Base-by-base conservation (phyloP, 2,329 filamentous ascomycete genomes). In the Aspergillus sp. region DNA sequence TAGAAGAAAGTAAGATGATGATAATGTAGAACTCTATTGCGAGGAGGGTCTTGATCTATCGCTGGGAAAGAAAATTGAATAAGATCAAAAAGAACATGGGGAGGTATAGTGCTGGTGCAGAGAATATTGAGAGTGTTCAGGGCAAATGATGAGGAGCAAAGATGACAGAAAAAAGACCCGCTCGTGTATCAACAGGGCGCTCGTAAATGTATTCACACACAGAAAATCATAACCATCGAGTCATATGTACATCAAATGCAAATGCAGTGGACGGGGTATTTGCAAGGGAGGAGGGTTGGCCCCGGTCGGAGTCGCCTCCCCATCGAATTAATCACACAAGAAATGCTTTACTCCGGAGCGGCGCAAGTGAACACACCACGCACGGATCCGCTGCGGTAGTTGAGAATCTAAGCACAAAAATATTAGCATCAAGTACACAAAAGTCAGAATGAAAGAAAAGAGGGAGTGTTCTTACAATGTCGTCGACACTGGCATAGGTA, bases 401-500 rank as follows among this genome's bases (percentile, higher is more conserved):
- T 55, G 53, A 19, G 19, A 8, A 55, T 25, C 53, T 55, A 12
- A 25, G 1, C 6, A 25, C 21, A 3, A 12, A 23, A 1, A 15
- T 32, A 65, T 47, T 12, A 2, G 19, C 41, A n/a, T n/a, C n/a
- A n/a, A n/a, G n/a, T n/a, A n/a, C n/a, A n/a, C 5, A 7, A 0
- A 8, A 7, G 2, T 7, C 23, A 25, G 0, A 25, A 25, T 7
- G 2, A 25, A 2, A 2, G 23, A 25, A 25, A 7, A 1, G 23
- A 25, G 23, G 23, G 23, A 36, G 12, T 6, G 2, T 10, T 70
- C 75, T 73, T 67, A 78, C 75, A 64, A 71, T 70, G 55, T 72
- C 68, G 45, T 69, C 60, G 23, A 71, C 50, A 73, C 85, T 89
- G 38, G 85, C 87, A 71, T 96, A 96, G 1, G 91, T 96, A 39